Evolutionary conservation across 805 yeast species (phyloP), one percentile per base, ranked within the genome.

Genomic region (Lipomyces spencermartinsiae): DNA sequence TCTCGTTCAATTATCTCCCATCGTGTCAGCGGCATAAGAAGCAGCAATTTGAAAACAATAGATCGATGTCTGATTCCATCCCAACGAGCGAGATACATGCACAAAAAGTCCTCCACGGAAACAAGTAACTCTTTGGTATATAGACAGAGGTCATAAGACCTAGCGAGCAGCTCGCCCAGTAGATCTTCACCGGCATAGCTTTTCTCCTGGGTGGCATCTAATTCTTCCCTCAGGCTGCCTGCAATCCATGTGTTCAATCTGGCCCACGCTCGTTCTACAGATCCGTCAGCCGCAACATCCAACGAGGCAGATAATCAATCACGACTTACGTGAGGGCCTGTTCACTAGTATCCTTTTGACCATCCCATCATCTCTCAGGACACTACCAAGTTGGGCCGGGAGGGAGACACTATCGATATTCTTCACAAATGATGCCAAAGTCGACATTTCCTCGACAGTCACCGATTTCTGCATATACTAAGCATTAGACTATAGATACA

Each of bases 381-480:
- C 66, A n/a, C 64, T 51, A 22, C 71, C 71, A 10, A 68, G 33
- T 35, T 68, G 71, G 10, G 71, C 71, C 9, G 71, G 71, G 22
- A 68, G 39, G 8, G 60, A 60, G 35, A 68, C 39, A 8, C 61
- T 25, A 9, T 64, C 61, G n/a, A 68, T 59, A 25, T 39, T 37
- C 8, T 55, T 54, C 7, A 58, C 71, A 35, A 68, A 62, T 7
- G 59, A 35, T n/a, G 64, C 35, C 31, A 64, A 34, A n/a, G 64
- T 19, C 7, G 60, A 59, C 9, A 67, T 10, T 9, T 64, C 68
- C 58, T 67, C 67, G 7, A 67, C 65, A 0, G 70, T 61, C 8
- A 64, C 64, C 12, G 70, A 64, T 9, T 34, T 57, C 59, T 57
- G 29, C 33, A 16, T 4, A 61, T 31, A 29, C 10, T 29, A 54